Evolutionary conservation across 2,329 filamentous ascomycete species (phyloP), one percentile per base, ranked within the genome.

Genomic region (Pleochaeta shiraiana): DNA sequence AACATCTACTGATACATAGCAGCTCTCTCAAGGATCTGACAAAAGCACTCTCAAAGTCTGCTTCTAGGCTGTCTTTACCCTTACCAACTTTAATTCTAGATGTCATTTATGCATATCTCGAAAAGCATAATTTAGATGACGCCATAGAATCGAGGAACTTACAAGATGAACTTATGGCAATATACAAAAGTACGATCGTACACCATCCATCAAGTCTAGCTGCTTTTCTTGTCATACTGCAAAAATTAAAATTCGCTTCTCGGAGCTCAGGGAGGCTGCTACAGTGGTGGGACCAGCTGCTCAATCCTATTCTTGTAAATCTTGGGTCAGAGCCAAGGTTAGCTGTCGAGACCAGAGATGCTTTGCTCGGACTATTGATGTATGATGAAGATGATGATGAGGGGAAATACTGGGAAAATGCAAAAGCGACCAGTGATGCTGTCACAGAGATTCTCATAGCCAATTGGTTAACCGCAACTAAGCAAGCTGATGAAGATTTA

Each of bases 211-310:
- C 79, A 63, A 81, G 82, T 68, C 80, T 82, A 71, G 82, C 81
- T 9, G 75, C 83, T n/a, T 93, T 91, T 74, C 77, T 91, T 21
- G 79, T 80, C 62, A 79, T 88, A 57, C 75, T 92, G 64, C 80
- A 82, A 59, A 79, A 79, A 47, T 76, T 92, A 39, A 79, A 83
- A 28, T 82, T 85, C 2, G 79, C 80, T 12, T 78, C 93, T 64
- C 79, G 79, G 65, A 82, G 82, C 12, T 79, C 84, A 1, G 78
- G 81, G 37, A 81, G 84, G 64, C 74, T 88, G 64, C 74, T 84
- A 64, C 79, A 84, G 66, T 93, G 88, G 88, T 90, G 87, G 80
- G 81, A 87, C 57, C 75, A 80, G 67, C 76, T 85, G 16, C 74
- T 84, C 24, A 77, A 78, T 57, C 81, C 83, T 0, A 78, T 82